These are phyloP conservation scores for Verbena officinalis DNA, from an alignment of 257 asterid species.

Conservation along the genomic window DNA sequence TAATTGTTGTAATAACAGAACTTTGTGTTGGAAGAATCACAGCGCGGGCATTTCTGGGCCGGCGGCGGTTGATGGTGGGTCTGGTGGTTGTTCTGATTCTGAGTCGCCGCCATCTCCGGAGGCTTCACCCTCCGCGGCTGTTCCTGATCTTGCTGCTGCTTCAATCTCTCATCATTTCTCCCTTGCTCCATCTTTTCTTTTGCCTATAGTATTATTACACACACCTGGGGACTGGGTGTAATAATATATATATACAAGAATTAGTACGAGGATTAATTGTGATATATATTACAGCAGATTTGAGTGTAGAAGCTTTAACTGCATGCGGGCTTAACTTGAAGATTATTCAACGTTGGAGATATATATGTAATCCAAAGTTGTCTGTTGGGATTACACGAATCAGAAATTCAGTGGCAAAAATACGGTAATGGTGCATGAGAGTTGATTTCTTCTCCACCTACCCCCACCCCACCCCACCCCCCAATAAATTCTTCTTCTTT, in stretches of 20 bases:
- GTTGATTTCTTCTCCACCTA: conserved; percentile 38
- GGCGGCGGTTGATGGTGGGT: conserved; percentile 41
- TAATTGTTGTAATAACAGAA: conserved; percentile 64
- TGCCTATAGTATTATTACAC: no score
- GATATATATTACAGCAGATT: conserved; percentile 5
- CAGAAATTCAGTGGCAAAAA: conserved; percentile 22
- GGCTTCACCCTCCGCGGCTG: conserved; percentile 37
- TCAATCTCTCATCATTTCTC: conserved; percentile 18
- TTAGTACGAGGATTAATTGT: neutral
- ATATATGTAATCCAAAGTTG: conserved; percentile 36
- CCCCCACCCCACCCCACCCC: conserved; percentile 20
- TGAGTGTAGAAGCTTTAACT: conserved; percentile 28
- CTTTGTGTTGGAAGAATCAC: conserved; percentile 54
- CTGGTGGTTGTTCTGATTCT: conserved; percentile 16
- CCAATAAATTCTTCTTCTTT: conserved; percentile 15
- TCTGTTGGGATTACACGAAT: conserved; percentile 44
- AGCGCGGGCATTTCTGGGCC: conserved; percentile 55
- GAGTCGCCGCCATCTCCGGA: conserved; percentile 24
- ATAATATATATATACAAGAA: neutral
- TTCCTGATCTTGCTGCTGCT: conserved; percentile 28
- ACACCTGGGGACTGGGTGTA: neutral
- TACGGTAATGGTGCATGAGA: conserved; percentile 26
- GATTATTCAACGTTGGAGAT: conserved; percentile 37
- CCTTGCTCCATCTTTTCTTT: conserved; percentile 39
- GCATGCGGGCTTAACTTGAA: conserved; percentile 29